A percentile compares a stretch with the other conserved stretches of the same genome.
Conservation (phyloP, 441 rosid species). For the Viola pubescens region DNA sequence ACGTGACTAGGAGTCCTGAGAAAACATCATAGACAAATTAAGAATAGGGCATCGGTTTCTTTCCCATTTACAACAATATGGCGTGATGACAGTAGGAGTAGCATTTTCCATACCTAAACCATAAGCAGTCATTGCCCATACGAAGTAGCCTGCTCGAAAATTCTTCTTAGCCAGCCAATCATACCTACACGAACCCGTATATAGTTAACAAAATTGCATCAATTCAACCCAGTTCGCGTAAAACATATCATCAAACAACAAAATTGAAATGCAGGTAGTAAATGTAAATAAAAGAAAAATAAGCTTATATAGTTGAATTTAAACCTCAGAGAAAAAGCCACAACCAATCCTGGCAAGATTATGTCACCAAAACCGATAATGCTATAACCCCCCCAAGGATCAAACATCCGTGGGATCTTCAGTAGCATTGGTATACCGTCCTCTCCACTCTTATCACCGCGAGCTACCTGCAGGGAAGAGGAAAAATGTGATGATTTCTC, state of each 20-base stretch:
- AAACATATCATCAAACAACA: not conserved
- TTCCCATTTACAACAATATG: no score
- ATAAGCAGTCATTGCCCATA: constrained; percentile 92
- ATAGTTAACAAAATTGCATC: not conserved
- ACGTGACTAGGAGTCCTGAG: constrained; percentile 70
- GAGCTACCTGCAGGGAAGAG: constrained; percentile 51
- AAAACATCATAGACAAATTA: not conserved
- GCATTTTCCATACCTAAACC: constrained; percentile 61
- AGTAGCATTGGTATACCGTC: constrained; percentile 80
- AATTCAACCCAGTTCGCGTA: no score
- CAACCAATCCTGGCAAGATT: constrained; percentile 63
- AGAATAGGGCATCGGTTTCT: not conserved
- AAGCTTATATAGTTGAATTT: not conserved
- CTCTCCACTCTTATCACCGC: constrained; percentile 78
- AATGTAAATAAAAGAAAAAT: not conserved
- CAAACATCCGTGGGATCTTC: constrained; percentile 75
- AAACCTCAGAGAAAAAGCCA: constrained; percentile 61
- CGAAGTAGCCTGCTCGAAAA: constrained; percentile 78
- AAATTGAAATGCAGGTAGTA: not conserved
- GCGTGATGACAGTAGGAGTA: no score
- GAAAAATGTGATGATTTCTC: not conserved
- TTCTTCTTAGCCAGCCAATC: constrained; percentile 90
- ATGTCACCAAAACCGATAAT: constrained; percentile 86
- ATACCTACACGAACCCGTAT: constrained; percentile 40
- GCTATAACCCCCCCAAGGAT: constrained; percentile 91